Conservation (phyloP, 352 stramenopile genomes). For the Globisporangium recalcitrans region DNA sequence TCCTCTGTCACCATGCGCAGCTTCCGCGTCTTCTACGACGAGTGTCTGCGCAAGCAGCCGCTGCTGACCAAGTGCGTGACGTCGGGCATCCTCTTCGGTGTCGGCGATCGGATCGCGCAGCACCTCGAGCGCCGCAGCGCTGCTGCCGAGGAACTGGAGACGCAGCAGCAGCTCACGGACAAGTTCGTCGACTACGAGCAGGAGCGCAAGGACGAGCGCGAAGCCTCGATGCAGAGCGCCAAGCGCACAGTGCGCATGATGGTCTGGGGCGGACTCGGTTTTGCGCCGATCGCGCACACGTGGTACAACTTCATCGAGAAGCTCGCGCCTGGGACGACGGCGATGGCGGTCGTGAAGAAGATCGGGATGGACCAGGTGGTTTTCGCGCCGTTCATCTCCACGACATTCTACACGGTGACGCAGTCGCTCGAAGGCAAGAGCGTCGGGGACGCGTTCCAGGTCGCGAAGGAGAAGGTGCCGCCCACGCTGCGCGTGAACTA, state of each 20-base stretch:
- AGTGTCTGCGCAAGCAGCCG: conserved; percentile 40
- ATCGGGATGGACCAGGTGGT: conserved; percentile 40
- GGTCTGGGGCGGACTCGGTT: conserved; percentile 82
- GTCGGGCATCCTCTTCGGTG: conserved; percentile 57
- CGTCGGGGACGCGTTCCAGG: conserved; percentile 28
- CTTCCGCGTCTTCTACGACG: conserved; percentile 47
- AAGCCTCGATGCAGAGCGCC: not conserved
- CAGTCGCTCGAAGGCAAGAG: conserved; percentile 35
- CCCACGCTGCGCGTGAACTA: conserved; percentile 39
- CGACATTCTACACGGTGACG: conserved; percentile 37
- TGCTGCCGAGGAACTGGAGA: not conserved
- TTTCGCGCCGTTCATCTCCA: conserved; percentile 33
- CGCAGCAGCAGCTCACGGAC: not conserved
- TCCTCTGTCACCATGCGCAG: conserved; percentile 25
- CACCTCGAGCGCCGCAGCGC: conserved; percentile 23
- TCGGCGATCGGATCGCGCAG: conserved; percentile 62
- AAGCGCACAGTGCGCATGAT: conserved; percentile 52
- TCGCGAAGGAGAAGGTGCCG: conserved; percentile 30
- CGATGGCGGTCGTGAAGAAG: conserved; percentile 32
- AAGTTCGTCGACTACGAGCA: conserved; percentile 15
- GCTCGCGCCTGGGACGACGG: conserved; percentile 24
- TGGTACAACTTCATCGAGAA: conserved; percentile 85
- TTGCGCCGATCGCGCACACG: conserved; percentile 85
- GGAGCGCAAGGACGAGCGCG: not conserved
- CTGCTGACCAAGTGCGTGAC: conserved; percentile 71